Base-by-base conservation (phyloP, 345 rosid genomes). In the Xanthoceras sorbifolium region DNA sequence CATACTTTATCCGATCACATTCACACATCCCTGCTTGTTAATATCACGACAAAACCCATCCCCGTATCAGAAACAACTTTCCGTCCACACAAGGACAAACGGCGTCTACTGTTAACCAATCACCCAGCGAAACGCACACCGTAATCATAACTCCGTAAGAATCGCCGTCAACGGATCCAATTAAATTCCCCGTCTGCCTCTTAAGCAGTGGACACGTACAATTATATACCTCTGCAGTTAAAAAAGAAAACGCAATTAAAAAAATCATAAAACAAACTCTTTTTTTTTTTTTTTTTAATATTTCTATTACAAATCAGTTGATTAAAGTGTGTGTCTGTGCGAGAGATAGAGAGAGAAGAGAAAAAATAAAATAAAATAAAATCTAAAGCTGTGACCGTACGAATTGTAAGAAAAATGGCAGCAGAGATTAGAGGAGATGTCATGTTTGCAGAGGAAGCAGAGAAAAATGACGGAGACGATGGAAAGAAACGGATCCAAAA, bases 1-100 rank as follows among this genome's bases (percentile, higher is more conserved):
- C 25, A 7, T n/a, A 18, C 67, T 12, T 62, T 71, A 12, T 26
- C 9, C 64, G 40, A 71, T 59, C 40, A 36, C 42, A 38, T 5
- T 38, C 9, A n/a, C 69, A 69, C 59, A 79, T 70, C 68, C 82
- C 65, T 85, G 85, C 87, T 84, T 71, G 85, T 79, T 74, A 72
- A 83, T 77, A 71, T 82, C 80, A 74, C 81, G 87, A 82, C 88
- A 87, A 82, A 22, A 71, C n/a, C 71, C 67, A 76, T 79, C 83
- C 79, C 83, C 82, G 48, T 64, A 85, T 74, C 76, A 79, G 78
- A 72, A 80, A 82, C 87, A 76, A 64, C 85, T 83, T 85, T 81
- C 78, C 87, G 78, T 65, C 72, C 20, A 32, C 65, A 63, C 61
- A 59, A 36, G 14, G 61, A 62, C 77, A 82, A 77, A 78, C 83